Conservation (phyloP, 2,329 filamentous ascomycete genomes). For the Pestalotiopsis sp. region DNA sequence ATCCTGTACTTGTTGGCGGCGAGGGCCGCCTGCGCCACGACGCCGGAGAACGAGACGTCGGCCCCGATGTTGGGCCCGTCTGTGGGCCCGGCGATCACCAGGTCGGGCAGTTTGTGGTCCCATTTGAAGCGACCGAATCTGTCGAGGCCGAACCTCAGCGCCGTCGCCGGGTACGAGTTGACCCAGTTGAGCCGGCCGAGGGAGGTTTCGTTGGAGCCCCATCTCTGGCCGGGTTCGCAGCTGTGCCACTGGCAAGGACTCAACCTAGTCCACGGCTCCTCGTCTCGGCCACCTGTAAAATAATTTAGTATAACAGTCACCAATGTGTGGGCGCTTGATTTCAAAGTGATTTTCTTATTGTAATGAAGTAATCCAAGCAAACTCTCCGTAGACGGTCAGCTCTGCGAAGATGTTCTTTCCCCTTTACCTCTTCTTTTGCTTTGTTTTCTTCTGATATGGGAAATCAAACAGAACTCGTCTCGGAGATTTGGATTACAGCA, state of each 20-base stretch:
- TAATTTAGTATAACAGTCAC: too few species aligned
- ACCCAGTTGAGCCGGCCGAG: conserved; percentile 69
- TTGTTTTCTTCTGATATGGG: too few species aligned
- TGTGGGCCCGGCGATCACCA: conserved; percentile 67
- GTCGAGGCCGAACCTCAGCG: conserved; percentile 65
- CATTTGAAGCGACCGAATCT: conserved; percentile 57
- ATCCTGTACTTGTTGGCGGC: conserved; percentile 57
- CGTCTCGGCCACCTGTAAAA: conserved; percentile 29
- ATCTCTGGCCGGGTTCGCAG: conserved; percentile 59
- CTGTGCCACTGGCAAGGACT: conserved; percentile 62
- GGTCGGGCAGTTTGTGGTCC: conserved; percentile 53
- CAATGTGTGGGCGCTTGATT: too few species aligned
- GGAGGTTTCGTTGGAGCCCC: conserved; percentile 58
- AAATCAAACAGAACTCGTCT: too few species aligned
- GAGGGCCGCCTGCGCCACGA: conserved; percentile 66
- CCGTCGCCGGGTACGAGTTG: conserved; percentile 69
- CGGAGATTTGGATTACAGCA: too few species aligned
- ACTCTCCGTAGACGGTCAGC: too few species aligned
- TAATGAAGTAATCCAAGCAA: too few species aligned
- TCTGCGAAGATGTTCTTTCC: too few species aligned
- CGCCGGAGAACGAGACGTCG: conserved; percentile 63
- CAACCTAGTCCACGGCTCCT: conserved; percentile 48
- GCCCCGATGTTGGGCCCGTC: conserved; percentile 60
- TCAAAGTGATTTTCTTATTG: too few species aligned
- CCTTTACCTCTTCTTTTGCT: too few species aligned